A percentile compares a stretch with the other conserved stretches of the same genome.
Evolutionary conservation across 306 rosid species (phyloP).

Genomic region (Rosa chinensis): DNA sequence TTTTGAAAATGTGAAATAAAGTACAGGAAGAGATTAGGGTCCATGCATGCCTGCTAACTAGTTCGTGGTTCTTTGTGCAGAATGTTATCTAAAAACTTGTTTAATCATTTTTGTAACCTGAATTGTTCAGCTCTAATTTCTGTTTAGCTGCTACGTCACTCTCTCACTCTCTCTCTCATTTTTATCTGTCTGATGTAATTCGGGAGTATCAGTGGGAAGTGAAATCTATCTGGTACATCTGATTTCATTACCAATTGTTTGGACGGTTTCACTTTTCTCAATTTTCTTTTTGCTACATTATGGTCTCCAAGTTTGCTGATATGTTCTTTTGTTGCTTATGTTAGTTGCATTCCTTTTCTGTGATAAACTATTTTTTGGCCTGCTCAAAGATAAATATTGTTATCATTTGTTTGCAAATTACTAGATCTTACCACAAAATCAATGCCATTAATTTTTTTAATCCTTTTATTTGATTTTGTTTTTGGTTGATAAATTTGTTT

Average conservation of each 20-base stretch:
- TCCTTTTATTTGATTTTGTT: conserved; percentile 8
- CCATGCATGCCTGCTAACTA: not conserved
- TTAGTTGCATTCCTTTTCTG: not conserved
- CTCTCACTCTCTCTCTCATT: not conserved
- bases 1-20: not conserved
- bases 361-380: not conserved
- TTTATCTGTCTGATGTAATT: not conserved
- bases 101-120: not conserved
- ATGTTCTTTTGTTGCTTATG: not conserved
- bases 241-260: not conserved
- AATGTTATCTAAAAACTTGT: not conserved
- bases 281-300: not conserved
- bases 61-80: not conserved
- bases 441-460: not conserved
- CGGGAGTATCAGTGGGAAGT: not conserved
- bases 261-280: too few species aligned
- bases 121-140: not conserved
- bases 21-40: not conserved
- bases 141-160: not conserved
- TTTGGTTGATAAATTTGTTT: not conserved
- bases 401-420: not conserved
- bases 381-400: not conserved
- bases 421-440: not conserved
- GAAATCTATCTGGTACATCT: not conserved
- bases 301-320: not conserved